phyloP scores from a whole-genome alignment of 805 yeast species.

The Saturnispora besseyi region DNA sequence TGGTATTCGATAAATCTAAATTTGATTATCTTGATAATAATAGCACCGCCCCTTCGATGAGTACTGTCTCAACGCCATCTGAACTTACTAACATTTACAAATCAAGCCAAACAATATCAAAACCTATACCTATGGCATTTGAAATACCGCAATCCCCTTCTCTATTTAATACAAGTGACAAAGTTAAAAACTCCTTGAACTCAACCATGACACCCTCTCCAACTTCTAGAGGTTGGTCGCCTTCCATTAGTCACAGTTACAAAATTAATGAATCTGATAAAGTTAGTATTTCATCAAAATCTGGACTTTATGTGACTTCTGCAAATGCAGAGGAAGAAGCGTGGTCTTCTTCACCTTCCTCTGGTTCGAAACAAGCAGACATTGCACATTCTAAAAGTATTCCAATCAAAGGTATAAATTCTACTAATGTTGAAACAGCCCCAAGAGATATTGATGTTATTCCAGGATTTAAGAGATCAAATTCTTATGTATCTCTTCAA shows the following conservation, averaged over 20 bases:
- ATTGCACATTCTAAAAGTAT: constrained; percentile 12
- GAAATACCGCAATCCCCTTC: constrained; percentile 18
- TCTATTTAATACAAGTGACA: not conserved
- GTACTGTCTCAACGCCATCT: not conserved
- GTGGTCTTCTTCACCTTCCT: not conserved
- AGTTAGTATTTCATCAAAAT: constrained; percentile 1
- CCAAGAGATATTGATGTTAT: constrained; percentile 6
- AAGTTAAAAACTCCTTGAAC: not conserved
- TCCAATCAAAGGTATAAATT: constrained; percentile 7
- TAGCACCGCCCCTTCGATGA: not conserved
- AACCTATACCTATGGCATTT: constrained; percentile 14
- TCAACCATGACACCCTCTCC: constrained; percentile 1
- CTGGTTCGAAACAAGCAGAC: not conserved
- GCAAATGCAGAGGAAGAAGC: not conserved
- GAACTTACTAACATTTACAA: not conserved
- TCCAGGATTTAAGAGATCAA: constrained; percentile 20
- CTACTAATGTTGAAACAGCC: constrained; percentile 16
- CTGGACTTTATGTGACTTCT: not conserved
- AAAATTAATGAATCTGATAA: constrained; percentile 1
- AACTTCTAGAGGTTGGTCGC: constrained; percentile 8
- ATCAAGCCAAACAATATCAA: not conserved
- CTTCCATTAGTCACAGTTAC: constrained; percentile 1
- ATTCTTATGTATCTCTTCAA: constrained; percentile 30
- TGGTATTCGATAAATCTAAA: not conserved
- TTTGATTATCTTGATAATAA: not conserved